A percentile compares a stretch with the other conserved stretches of the same genome.
phyloP scores from a whole-genome alignment of 306 rosid genomes.

The Gillenia trifoliata region DNA sequence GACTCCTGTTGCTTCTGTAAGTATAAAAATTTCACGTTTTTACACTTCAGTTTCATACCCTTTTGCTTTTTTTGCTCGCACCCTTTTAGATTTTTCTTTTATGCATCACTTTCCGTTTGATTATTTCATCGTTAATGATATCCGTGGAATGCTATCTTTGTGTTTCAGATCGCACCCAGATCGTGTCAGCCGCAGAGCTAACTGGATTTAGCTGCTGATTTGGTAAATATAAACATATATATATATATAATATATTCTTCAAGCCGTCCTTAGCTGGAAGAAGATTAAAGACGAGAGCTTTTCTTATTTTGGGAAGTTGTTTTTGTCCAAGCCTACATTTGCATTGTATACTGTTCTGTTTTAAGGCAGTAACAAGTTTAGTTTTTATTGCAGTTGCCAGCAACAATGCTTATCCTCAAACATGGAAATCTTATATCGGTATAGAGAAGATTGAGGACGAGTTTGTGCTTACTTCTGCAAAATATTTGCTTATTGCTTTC shows the following conservation, averaged over 20 bases:
- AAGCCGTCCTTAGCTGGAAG: slow-evolving; percentile 6
- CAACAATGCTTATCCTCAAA: no score
- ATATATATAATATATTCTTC: neutral
- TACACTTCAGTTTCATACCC: neutral
- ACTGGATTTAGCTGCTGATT: slow-evolving; percentile 6
- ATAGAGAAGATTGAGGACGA: no score
- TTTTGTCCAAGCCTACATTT: no score
- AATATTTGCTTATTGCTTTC: no score
- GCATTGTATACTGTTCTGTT: no score
- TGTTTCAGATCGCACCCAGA: slow-evolving; percentile 39
- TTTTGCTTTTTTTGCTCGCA: slow-evolving; percentile 1
- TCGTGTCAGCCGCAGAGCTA: slow-evolving; percentile 14
- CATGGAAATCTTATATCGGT: no score
- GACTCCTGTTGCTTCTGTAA: slow-evolving; percentile 10
- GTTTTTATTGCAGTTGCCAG: no score
- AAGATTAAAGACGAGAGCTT: slow-evolving; percentile 7
- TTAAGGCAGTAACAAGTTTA: no score
- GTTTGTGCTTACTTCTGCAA: no score
- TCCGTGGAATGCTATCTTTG: slow-evolving; percentile 5
- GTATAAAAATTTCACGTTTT: neutral
- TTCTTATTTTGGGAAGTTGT: no score
- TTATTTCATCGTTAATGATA: neutral
- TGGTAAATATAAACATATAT: neutral
- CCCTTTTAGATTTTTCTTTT: slow-evolving; percentile 3
- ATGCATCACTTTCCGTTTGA: neutral